These are phyloP conservation scores for Hanseniaspora pseudoguilliermondii DNA, from an alignment of 805 yeast species.

Conservation along the genomic window DNA sequence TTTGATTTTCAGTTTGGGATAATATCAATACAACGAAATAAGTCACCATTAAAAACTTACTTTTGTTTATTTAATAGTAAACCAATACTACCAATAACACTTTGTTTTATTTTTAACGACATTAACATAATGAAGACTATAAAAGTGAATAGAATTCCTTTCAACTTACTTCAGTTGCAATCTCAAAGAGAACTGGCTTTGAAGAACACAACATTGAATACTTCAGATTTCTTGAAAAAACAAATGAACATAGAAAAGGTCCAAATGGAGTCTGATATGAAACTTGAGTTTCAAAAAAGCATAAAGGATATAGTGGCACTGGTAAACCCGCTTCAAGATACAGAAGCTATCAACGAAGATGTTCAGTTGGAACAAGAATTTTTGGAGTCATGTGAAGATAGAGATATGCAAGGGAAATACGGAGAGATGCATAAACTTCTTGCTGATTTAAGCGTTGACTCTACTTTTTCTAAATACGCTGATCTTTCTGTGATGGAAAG, in stretches of 20 bases:
- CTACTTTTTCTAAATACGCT: background rate
- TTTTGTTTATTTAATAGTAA: no score
- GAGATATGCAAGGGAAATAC: background rate
- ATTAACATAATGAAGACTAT: background rate
- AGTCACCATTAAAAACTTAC: no score
- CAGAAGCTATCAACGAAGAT: slow-evolving; percentile 8
- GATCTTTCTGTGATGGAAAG: background rate
- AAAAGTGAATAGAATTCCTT: slow-evolving; percentile 9
- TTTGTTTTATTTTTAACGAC: background rate
- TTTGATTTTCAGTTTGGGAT: no score
- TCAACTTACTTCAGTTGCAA: background rate
- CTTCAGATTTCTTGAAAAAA: background rate
- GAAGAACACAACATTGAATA: background rate
- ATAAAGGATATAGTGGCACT: slow-evolving; percentile 6
- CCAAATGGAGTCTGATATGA: slow-evolving; percentile 11
- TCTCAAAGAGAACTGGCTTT: slow-evolving; percentile 6
- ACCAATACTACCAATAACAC: background rate
- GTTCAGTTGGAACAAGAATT: slow-evolving; percentile 7
- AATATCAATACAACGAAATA: no score
- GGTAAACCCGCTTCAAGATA: slow-evolving; percentile 10
- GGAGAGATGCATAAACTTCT: slow-evolving; percentile 2
- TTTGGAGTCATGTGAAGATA: slow-evolving; percentile 4
- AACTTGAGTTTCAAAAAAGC: slow-evolving; percentile 10
- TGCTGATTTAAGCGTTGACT: background rate
- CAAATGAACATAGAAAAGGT: slow-evolving; percentile 9